Base-by-base conservation (phyloP, 768 basidiomycete genomes). In the Collybia sp. region DNA sequence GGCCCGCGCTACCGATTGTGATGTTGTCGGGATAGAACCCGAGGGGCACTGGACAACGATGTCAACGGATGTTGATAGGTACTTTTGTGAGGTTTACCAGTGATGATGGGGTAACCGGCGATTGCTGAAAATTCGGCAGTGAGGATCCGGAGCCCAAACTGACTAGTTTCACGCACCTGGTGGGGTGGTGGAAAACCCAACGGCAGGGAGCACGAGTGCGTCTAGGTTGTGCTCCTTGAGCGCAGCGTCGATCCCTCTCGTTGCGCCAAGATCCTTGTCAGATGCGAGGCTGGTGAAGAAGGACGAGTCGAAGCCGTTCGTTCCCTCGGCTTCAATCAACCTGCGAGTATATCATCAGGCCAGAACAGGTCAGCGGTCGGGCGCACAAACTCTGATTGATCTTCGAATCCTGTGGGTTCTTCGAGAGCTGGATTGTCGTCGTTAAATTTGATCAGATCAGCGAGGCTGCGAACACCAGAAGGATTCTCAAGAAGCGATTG, bases 21-120 rank as follows among this genome's bases (percentile, higher is more conserved):
- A 73, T 67, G 47, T 75, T 62, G 32, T 70, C 68, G 2, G 77
- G 77, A 48, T 75, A 75, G 58, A 81, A 82, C 1, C 80, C 81
- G 1, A 84, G 69, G 1, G 83, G 82, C 8, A 84, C 82, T 70
- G 36, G 32, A 15, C n/a, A 40, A 6, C 42, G 4, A 59, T 35
- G 25, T 35, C 10, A 31, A 43, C 37, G 20, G 44, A 25, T 19
- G 38, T 18, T 13, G 20, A 31, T 11, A 8, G 19, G 25, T 33
- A 2, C 45, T 2, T 5, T 18, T 25, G 3, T 5, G 18, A 44
- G 36, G 10, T 66, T 53, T 37, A 77, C 82, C 81, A 17, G 83
- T 82, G 32, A 83, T 67, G 44, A 83, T 79, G 1, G 83, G 83
- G 52, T 83, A 84, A 6, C 82, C 83, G 4, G 79, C 77, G 45